Evolutionary conservation across 768 basidiomycete species (phyloP).

Genomic region (Pisolithus albus): DNA sequence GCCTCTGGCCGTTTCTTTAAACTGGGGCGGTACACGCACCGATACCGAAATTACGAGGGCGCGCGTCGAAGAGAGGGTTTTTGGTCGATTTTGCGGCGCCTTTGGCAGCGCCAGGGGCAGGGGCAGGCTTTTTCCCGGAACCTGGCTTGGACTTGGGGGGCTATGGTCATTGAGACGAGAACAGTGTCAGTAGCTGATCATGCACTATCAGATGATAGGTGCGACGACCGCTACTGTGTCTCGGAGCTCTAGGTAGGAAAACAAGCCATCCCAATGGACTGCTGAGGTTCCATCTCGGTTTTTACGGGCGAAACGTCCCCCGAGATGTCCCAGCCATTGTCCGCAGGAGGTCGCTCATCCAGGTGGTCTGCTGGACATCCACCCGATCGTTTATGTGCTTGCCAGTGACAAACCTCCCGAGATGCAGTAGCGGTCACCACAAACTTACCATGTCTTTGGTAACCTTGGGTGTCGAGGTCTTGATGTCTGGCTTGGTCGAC

Average conservation of each 20-base stretch:
- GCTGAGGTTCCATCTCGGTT: not conserved
- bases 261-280: not conserved
- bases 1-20: not conserved
- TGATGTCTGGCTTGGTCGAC: slow-evolving; percentile 8
- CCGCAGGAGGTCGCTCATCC: slow-evolving; percentile 28
- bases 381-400: slow-evolving; percentile 28
- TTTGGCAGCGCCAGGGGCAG: slow-evolving; percentile 66
- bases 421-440: slow-evolving; percentile 13
- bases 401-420: slow-evolving; percentile 35
- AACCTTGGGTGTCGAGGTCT: slow-evolving; percentile 23
- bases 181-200: slow-evolving; percentile 31
- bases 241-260: slow-evolving; percentile 43
- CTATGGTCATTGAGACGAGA: slow-evolving; percentile 88
- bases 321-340: not conserved
- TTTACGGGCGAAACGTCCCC: not conserved
- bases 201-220: slow-evolving; percentile 16
- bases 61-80: slow-evolving; percentile 94
- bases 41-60: slow-evolving; percentile 90
- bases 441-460: slow-evolving; percentile 55
- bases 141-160: slow-evolving; percentile 63
- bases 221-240: slow-evolving; percentile 28
- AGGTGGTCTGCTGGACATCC: slow-evolving; percentile 43
- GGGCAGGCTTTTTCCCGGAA: slow-evolving; percentile 77
- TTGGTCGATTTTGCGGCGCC: slow-evolving; percentile 72
- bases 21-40: slow-evolving; percentile 42